Percentiles rank a stretch among this genome's conserved stretches.
These are phyloP conservation scores for Anaeromyces robustus DNA, from an alignment of 192 early-diverging fungal genomes.

Conservation along the genomic window DNA sequence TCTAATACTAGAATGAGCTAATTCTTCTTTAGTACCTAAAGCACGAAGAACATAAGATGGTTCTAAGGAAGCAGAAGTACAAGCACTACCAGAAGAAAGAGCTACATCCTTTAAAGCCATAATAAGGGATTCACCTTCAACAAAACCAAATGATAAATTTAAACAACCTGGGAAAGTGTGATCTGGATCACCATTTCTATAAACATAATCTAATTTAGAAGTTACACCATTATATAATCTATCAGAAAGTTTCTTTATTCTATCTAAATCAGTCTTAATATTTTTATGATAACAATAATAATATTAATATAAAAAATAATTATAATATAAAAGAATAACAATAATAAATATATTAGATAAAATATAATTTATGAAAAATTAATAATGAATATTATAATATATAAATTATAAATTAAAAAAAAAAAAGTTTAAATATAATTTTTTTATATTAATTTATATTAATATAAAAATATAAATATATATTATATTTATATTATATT, in stretches of 20 bases:
- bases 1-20: constrained; percentile 86
- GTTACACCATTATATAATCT: constrained; percentile 68
- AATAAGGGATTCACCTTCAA: constrained; percentile 91
- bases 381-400: too few species aligned
- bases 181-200: constrained; percentile 75
- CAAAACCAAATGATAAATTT: constrained; percentile 89
- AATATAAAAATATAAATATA: constrained; percentile 3
- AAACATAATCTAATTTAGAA: constrained; percentile 57
- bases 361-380: too few species aligned
- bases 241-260: constrained; percentile 55
- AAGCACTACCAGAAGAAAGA: constrained; percentile 84
- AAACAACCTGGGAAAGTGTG: constrained; percentile 79
- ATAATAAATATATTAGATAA: too few species aligned
- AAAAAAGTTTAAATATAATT: too few species aligned
- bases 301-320: too few species aligned
- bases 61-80: constrained; percentile 89
- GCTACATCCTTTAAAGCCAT: constrained; percentile 98
- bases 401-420: too few species aligned
- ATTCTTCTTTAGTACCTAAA: constrained; percentile 90
- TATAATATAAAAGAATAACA: background rate
- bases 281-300: too few species aligned
- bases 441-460: too few species aligned
- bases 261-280: constrained; percentile 69
- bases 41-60: constrained; percentile 93
- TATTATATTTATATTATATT: background rate